Evolutionary conservation across 345 rosid genomes (phyloP), one percentile per base, ranked within the genome.

Genomic region (Boechera divaricarpa): DNA sequence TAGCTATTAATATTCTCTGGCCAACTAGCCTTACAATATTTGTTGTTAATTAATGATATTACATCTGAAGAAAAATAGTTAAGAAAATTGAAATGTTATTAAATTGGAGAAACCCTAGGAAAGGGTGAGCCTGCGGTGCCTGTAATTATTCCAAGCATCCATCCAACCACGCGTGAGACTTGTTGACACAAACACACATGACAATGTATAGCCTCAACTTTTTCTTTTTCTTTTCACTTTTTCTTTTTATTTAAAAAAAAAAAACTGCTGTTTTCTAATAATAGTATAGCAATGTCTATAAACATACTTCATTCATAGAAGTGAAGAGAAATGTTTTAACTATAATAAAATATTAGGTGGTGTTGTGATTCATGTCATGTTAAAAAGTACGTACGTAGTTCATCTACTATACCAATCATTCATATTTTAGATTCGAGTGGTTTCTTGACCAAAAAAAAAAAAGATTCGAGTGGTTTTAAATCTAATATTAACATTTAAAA

Each of bases 171-270:
- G 79, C 79, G 75, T 79, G 75, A 73, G 66, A 31, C 82, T 21
- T 79, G 70, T 79, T 45, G 75, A 79, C 82, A 79, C 82, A 79
- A 73, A 73, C 82, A 73, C 74, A 79, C 71, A 68, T 79, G 78
- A 67, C 74, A 26, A 67, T 79, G 67, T 53, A 52, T 66, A 66
- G 32, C 41, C 73, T 72, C 18, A 24, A 53, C 32, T 1, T 62
- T 76, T 59, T 21, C 2, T 51, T 18, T 8, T 7, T 21, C 13
- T 2, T 26, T 7, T 48, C 31, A 8, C 7, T 16, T 54, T 39
- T 28, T 15, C 39, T 16, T 38, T 26, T 44, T 1, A 13, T 7
- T 62, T 21, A 33, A 15, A 53, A 4, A 3, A 4, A 3, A 62
- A 69, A 6, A 38, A 39, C 12, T 39, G 9, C 0, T 39, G 39